Percentiles rank a stretch among this genome's conserved stretches.
Evolutionary conservation across 2,329 filamentous ascomycete species (phyloP).

Genomic region (Nothophoma quercina): DNA sequence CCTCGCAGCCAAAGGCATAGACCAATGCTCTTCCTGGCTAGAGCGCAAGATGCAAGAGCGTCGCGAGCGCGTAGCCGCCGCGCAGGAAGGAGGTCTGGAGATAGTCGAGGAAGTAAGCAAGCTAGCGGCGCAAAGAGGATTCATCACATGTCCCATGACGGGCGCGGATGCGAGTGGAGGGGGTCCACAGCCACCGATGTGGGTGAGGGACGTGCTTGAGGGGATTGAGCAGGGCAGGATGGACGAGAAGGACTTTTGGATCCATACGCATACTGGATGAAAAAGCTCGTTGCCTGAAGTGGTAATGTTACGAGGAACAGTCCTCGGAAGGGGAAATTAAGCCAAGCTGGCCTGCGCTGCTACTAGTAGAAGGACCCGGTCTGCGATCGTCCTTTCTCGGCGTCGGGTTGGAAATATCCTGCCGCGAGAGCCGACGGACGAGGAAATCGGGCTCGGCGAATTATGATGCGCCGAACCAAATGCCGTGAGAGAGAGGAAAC

Average conservation of each 20-base stretch:
- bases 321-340: too few species aligned
- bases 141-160: constrained; percentile 31
- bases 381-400: too few species aligned
- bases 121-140: constrained; percentile 27
- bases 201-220: constrained; percentile 35
- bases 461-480: too few species aligned
- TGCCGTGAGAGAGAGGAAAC: too few species aligned
- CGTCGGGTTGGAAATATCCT: too few species aligned
- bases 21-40: constrained; percentile 34
- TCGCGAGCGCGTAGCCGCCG: neutral
- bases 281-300: too few species aligned
- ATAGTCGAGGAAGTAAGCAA: constrained; percentile 35
- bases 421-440: too few species aligned
- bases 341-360: too few species aligned
- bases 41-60: constrained; percentile 33
- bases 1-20: constrained; percentile 32
- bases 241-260: constrained; percentile 39
- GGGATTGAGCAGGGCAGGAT: constrained; percentile 40
- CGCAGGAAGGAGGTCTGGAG: constrained; percentile 2
- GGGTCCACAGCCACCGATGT: constrained; percentile 28
- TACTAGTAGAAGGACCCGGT: too few species aligned
- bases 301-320: too few species aligned
- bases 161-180: constrained; percentile 11
- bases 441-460: too few species aligned
- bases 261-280: constrained; percentile 26